phyloP scores from a whole-genome alignment of 176 grass and related monocot genomes.

The Aegilops speltoides region DNA sequence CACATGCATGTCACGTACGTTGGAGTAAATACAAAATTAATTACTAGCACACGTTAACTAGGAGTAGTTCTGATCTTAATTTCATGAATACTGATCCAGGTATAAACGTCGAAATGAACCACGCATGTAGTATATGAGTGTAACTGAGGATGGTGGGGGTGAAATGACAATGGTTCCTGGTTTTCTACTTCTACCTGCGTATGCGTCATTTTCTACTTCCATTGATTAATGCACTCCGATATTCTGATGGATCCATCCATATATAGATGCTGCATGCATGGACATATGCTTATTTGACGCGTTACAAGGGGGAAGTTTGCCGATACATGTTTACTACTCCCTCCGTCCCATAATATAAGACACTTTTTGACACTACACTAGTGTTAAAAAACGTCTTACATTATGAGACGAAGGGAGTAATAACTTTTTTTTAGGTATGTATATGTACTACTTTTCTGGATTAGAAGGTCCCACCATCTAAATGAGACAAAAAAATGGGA shows the following conservation, averaged over 20 bases:
- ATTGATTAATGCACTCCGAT: not conserved
- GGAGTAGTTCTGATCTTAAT: too few relatives aligned
- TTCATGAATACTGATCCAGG: too few relatives aligned
- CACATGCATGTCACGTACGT: not conserved
- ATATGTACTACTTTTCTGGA: not conserved
- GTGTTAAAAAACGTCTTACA: too few relatives aligned
- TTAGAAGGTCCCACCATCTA: slow-evolving; percentile 5
- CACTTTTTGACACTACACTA: too few relatives aligned
- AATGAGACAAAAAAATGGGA: not conserved
- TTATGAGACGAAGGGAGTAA: too few relatives aligned
- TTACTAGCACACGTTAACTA: not conserved
- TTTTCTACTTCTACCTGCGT: not conserved
- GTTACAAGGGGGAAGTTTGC: not conserved
- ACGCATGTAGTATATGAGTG: too few relatives aligned
- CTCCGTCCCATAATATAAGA: too few relatives aligned
- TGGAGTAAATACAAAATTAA: not conserved
- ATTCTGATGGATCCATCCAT: not conserved
- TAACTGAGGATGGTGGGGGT: not conserved
- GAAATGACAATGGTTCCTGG: not conserved
- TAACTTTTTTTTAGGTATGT: too few relatives aligned
- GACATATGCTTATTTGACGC: not conserved
- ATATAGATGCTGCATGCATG: not conserved
- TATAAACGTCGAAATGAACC: too few relatives aligned
- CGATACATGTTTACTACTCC: too few relatives aligned
- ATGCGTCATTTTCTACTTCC: not conserved